phyloP scores from a whole-genome alignment of 2,329 filamentous ascomycete genomes.

The Aspergillus aculeatinus region DNA sequence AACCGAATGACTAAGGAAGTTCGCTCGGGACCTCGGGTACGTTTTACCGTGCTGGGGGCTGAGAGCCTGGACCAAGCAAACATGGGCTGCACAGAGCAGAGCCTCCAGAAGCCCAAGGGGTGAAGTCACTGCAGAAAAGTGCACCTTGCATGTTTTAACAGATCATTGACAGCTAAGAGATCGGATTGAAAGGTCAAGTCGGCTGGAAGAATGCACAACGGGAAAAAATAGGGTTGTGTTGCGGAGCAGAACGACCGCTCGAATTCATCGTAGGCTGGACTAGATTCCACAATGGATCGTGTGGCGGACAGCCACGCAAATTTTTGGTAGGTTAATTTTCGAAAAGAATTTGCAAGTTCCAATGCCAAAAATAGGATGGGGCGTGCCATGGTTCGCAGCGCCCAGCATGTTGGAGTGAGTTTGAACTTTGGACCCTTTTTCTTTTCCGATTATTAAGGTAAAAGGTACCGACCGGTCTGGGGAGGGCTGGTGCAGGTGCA shows the following conservation, averaged over 20 bases:
- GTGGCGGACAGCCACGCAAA: constrained; percentile 3
- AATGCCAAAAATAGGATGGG: constrained; percentile 16
- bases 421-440: background rate
- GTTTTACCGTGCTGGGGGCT: background rate
- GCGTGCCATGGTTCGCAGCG: constrained; percentile 7
- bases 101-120: background rate
- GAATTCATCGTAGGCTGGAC: background rate
- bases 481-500: background rate
- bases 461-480: background rate
- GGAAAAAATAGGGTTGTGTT: background rate
- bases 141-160: background rate
- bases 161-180: background rate
- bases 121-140: background rate
- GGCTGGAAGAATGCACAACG: background rate
- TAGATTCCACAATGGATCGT: background rate
- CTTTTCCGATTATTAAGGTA: background rate
- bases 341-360: constrained; percentile 2
- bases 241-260: background rate
- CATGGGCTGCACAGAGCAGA: background rate
- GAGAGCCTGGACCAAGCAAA: background rate
- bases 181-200: background rate
- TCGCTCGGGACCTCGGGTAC: background rate
- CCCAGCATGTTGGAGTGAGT: background rate
- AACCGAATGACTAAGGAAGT: background rate
- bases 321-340: background rate